These are phyloP conservation scores for Breynia disticha DNA, from an alignment of 441 rosid genomes.

Conservation along the genomic window DNA sequence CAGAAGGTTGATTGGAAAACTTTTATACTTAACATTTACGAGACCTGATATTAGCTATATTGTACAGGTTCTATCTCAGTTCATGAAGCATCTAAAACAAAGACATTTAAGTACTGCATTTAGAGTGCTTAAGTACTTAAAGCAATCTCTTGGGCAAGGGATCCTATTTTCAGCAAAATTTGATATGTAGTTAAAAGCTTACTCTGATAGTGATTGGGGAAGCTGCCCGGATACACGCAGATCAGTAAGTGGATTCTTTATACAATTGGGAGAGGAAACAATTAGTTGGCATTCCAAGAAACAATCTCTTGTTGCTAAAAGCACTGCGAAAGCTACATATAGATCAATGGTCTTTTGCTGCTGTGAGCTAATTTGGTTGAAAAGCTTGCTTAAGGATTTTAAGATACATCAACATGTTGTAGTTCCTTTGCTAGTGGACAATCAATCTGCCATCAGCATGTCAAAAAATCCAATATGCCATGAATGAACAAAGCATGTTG, in stretches of 20 bases:
- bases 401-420: background rate
- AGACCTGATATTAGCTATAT: too few relatives aligned
- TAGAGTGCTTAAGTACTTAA: background rate
- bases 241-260: background rate
- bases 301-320: background rate
- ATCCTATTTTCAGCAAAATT: background rate
- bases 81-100: background rate
- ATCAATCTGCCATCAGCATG: background rate
- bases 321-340: background rate
- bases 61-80: background rate
- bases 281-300: background rate
- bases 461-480: background rate
- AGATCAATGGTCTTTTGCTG: background rate
- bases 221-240: background rate
- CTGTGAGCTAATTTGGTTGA: background rate
- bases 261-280: background rate
- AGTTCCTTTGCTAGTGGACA: background rate
- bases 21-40: too few relatives aligned
- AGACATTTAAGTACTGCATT: background rate
- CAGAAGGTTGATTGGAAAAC: too few relatives aligned
- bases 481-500: background rate
- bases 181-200: background rate
- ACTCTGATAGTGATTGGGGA: background rate
- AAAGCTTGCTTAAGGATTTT: background rate
- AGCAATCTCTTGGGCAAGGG: background rate